Evolutionary conservation across 192 early-diverging fungal species (phyloP).

Genomic region (Lobulomyces angularis): DNA sequence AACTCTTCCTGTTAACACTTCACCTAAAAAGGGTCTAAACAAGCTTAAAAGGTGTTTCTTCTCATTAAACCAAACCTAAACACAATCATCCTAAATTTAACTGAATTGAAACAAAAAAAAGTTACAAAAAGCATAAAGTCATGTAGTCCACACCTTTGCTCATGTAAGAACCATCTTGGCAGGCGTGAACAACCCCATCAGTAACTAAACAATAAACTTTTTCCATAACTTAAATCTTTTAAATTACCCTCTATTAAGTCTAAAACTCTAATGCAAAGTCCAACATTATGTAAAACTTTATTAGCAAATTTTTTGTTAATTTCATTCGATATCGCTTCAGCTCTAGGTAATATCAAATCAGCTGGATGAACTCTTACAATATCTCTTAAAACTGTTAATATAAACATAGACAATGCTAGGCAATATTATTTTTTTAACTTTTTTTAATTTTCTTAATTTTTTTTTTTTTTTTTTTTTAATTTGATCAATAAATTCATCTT

Average conservation of each 20-base stretch:
- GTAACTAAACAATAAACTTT: no score
- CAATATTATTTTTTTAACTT: no score
- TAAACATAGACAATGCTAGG: conserved; percentile 58
- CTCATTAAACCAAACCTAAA: no score
- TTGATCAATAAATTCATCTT: no score
- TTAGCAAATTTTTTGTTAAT: conserved; percentile 89
- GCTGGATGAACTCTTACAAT: conserved; percentile 71
- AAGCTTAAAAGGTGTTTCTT: no score
- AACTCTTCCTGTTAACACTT: conserved; percentile 71
- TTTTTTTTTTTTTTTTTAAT: no score
- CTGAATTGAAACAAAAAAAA: conserved; percentile 14
- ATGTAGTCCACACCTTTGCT: conserved; percentile 47
- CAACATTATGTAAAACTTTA: conserved; percentile 82
- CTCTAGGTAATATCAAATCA: conserved; percentile 63
- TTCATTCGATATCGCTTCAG: conserved; percentile 70
- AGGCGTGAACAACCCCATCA: conserved; percentile 75
- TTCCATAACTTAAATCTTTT: no score
- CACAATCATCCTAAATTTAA: conserved; percentile 72
- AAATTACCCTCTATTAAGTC: conserved; percentile 70
- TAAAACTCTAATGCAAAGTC: conserved; percentile 73
- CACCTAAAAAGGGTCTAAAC: conserved; percentile 79
- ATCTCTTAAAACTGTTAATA: conserved; percentile 68
- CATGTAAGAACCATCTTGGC: conserved; percentile 66
- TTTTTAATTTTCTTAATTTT: no score
- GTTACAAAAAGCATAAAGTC: conserved; percentile 1